These are phyloP conservation scores for Pulveroboletus ravenelii DNA, from an alignment of 768 basidiomycete species.

Conservation along the genomic window DNA sequence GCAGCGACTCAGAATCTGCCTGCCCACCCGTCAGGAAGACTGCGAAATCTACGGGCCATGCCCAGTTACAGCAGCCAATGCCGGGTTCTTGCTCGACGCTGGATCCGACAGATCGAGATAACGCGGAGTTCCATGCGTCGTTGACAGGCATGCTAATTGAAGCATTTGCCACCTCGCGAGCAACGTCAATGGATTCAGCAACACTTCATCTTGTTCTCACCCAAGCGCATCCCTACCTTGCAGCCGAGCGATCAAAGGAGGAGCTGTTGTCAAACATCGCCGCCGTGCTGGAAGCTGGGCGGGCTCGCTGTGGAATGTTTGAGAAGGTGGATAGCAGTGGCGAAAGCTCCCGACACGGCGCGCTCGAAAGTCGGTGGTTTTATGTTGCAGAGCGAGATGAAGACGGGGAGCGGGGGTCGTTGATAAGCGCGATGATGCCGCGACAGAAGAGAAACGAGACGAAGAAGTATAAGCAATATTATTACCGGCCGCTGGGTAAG, in stretches of 20 bases:
- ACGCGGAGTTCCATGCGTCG: conserved; percentile 36
- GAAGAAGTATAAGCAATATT: conserved; percentile 84
- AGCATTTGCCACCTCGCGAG: conserved; percentile 65
- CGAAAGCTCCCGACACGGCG: conserved; percentile 50
- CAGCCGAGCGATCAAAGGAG: conserved; percentile 26
- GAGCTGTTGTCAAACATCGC: conserved; percentile 51
- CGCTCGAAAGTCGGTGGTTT: conserved; percentile 54
- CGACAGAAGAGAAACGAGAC: conserved; percentile 71
- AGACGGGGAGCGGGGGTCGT: conserved; percentile 63
- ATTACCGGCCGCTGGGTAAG: conserved; percentile 70
- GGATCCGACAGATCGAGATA: conserved; percentile 11
- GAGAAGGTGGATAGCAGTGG: conserved; percentile 66
- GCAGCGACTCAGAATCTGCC: not conserved
- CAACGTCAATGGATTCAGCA: conserved; percentile 57
- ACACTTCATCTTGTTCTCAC: conserved; percentile 49
- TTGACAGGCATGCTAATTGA: conserved; percentile 67
- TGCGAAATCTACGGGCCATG: not conserved
- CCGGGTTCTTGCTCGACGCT: not conserved
- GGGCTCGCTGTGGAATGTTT: conserved; percentile 55
- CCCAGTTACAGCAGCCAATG: not conserved
- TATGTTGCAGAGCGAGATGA: conserved; percentile 70
- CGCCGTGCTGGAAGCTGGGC: conserved; percentile 43
- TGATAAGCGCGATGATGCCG: conserved; percentile 71
- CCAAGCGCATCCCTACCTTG: conserved; percentile 50
- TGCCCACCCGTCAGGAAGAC: conserved; percentile 4